Percentiles rank a stretch among this genome's conserved stretches.
phyloP scores from a whole-genome alignment of 805 yeast genomes.

The Saturnispora sanitii region DNA sequence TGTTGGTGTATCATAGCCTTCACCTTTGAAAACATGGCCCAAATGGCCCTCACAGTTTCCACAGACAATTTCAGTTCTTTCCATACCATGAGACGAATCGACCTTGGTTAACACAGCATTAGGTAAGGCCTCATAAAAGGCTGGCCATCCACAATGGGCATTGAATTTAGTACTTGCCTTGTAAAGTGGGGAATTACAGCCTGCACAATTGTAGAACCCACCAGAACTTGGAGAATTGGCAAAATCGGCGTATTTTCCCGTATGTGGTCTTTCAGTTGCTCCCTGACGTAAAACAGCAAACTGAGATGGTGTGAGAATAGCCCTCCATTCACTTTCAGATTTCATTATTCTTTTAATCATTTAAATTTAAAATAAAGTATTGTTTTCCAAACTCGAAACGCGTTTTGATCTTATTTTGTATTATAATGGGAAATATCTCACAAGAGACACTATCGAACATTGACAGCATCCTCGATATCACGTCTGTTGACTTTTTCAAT shows the following conservation, averaged over 20 bases:
- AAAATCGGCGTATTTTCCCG: too few species aligned
- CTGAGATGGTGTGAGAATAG: constrained; percentile 65
- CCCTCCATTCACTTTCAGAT: constrained; percentile 66
- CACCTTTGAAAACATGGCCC: constrained; percentile 93
- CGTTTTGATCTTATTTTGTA: too few species aligned
- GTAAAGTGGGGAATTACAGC: constrained; percentile 73
- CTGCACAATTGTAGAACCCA: constrained; percentile 81
- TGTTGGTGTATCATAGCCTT: constrained; percentile 80
- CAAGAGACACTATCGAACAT: too few species aligned
- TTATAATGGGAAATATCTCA: too few species aligned
- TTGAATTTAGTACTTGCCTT: constrained; percentile 72
- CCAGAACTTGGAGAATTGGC: too few species aligned
- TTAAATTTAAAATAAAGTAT: background rate
- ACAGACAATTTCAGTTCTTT: constrained; percentile 83
- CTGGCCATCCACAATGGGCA: constrained; percentile 97
- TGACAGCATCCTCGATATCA: background rate
- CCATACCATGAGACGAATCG: constrained; percentile 68
- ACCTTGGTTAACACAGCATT: constrained; percentile 55
- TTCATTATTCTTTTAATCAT: background rate
- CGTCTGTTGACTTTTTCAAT: background rate
- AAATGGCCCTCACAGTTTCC: constrained; percentile 84
- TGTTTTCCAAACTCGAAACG: too few species aligned
- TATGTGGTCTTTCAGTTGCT: constrained; percentile 60
- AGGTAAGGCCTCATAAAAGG: constrained; percentile 83
- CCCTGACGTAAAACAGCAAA: constrained; percentile 66